Evolutionary conservation across 495 filamentous ascomycete genomes (phyloP), one percentile per base, ranked within the genome.

Genomic region (Penicillium dipodomyicola): DNA sequence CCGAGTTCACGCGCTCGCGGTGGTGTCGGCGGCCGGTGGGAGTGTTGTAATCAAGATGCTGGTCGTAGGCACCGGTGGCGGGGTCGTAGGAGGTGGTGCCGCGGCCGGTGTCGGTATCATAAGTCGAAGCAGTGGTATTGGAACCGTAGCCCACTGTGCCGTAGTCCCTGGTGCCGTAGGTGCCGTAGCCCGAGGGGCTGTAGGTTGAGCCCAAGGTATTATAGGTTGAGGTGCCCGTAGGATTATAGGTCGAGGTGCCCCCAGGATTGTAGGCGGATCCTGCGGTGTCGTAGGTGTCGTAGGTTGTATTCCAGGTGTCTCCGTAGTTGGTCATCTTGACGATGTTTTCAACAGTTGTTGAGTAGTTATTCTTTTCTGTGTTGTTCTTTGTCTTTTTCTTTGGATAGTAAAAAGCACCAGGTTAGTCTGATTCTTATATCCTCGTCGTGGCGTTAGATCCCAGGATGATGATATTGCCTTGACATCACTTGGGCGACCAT

Each of bases 61-160:
- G 72, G 46, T 74, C 72, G 42, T 76, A 76, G 23, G 72, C 65
- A 12, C 73, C 71, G 23, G 58, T 76, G 55, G 52, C 60, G 27
- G 72, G 73, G 29, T 71, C 65, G 11, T 73, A 75, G 23, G 69
- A 27, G 27, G 79, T 78, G 23, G 65, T 67, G 25, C 72, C 74
- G 35, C 73, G 74, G 19, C 73, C 72, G 25, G 61, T 60, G 46
- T 65, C 71, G 33, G 71, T 69, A 51, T 74, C 70, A 51, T 80
- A 76, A 15, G 70, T 70, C 5, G 68, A 67, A 17, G 67, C 69
- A 39, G 71, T 68, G 8, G 70, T 64, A 10, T 68, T 63, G 22
- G 69, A 68, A 20, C 74, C 76, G 57, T 77, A 79, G 50, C 73
- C 58, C 25, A 72, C 68, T 29, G 74, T 68, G 47, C 72, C 76